These are phyloP conservation scores for Russula earlei DNA, from an alignment of 768 basidiomycete genomes.

Conservation along the genomic window DNA sequence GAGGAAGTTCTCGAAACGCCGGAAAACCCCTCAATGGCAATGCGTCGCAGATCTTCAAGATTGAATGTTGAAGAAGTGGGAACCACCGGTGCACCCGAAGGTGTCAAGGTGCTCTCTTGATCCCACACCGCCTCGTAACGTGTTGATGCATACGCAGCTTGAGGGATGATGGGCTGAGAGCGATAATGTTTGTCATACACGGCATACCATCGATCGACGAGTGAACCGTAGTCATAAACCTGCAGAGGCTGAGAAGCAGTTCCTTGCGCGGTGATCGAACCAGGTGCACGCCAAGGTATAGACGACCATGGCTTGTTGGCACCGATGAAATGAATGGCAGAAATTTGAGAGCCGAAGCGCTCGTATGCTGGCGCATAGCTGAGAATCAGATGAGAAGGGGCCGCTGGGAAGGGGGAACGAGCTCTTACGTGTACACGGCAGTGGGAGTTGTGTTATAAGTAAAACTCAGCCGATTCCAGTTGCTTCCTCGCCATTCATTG, in stretches of 20 bases:
- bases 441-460: slow-evolving; percentile 98
- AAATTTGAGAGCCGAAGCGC: slow-evolving; percentile 82
- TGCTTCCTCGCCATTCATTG: slow-evolving; percentile 82
- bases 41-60: slow-evolving; percentile 38
- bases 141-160: slow-evolving; percentile 49
- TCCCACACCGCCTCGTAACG: slow-evolving; percentile 76
- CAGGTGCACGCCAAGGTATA: slow-evolving; percentile 59
- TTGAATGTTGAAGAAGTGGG: slow-evolving; percentile 1
- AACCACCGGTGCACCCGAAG: slow-evolving; percentile 25
- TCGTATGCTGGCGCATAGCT: slow-evolving; percentile 97
- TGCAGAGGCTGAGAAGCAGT: slow-evolving; percentile 31
- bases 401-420: slow-evolving; percentile 17
- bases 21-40: slow-evolving; percentile 50
- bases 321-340: slow-evolving; percentile 89
- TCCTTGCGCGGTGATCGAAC: slow-evolving; percentile 29
- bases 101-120: slow-evolving; percentile 31
- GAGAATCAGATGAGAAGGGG: slow-evolving; percentile 13
- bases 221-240: slow-evolving; percentile 67
- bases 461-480: slow-evolving; percentile 95
- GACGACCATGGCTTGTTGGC: slow-evolving; percentile 92
- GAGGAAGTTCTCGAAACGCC: slow-evolving; percentile 1
- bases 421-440: slow-evolving; percentile 83
- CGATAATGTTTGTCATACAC: slow-evolving; percentile 88
- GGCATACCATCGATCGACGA: slow-evolving; percentile 85
- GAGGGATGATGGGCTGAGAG: slow-evolving; percentile 36